Base-by-base conservation (phyloP, 257 asterid genomes). In the Lycium ferocissimum region DNA sequence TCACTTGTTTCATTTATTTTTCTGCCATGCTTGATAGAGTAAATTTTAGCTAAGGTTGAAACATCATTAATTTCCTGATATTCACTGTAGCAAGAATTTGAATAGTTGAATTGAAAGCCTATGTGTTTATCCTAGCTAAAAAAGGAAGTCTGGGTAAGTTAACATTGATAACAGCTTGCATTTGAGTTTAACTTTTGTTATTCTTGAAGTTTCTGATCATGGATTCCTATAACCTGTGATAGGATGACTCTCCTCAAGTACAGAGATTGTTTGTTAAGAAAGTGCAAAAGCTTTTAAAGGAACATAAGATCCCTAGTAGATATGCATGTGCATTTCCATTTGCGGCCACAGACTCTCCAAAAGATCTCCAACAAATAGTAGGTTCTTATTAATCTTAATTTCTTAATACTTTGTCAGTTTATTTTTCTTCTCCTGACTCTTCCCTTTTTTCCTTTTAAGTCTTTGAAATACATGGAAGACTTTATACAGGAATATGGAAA, bases 261-360 rank as follows among this genome's bases (percentile, higher is more conserved):
- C 94, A 95, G 58, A 90, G 93, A 89, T 85, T 92, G 84, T 92
- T 95, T 87, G 86, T 92, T 85, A 87, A 82, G 85, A 93, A 95
- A 90, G 80, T 92, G 86, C 90, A 88, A 86, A 94, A 88, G 92
- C 91, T 93, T 81, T 84, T 92, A 87, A 91, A 66, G 83, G 91
- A 83, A 85, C 94, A 88, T 26, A 85, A 87, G 26, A 49, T 93
- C 62, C 98, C 99, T 88, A 81, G 87, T 88, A 92, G 99, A 91
- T 95, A 95, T 91, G 95, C 98, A 71, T 95, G 99, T 81, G 95
- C 94, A 85, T 94, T 95, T 70, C 88, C 94, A 73, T 84, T 93
- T 89, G 91, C 88, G 84, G 91, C 94, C 80, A 76, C 89, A 49
- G 93, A 91, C 87, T 84, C 92, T 54, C 84, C 88, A 18, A 89